Evolutionary conservation across 2,329 filamentous ascomycete species (phyloP).

Genomic region (Celoporthe dispersa): DNA sequence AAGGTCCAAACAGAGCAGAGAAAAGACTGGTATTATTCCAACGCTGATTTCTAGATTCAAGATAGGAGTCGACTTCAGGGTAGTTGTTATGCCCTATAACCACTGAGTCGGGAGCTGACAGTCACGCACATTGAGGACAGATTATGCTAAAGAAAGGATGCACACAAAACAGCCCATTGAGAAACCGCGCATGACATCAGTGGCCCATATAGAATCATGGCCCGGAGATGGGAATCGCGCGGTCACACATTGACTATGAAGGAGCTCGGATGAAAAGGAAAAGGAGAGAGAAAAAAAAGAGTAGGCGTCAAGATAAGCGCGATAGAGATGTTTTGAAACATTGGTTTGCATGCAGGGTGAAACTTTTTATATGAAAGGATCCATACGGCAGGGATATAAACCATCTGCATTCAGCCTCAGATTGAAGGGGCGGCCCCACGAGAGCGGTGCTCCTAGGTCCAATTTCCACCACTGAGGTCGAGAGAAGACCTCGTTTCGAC

Average conservation of each 20-base stretch:
- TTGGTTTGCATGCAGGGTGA: not conserved
- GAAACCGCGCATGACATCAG: not conserved
- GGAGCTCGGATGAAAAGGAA: not conserved
- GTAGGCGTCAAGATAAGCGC: not conserved
- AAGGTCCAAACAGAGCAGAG: no score
- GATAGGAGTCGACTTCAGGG: no score
- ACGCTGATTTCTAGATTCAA: not conserved
- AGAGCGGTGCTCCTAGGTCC: not conserved
- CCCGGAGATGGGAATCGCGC: not conserved
- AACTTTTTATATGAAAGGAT: not conserved
- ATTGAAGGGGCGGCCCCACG: constrained; percentile 7
- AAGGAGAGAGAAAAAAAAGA: not conserved
- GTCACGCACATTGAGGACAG: not conserved
- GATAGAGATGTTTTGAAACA: constrained; percentile 1
- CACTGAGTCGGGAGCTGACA: not conserved
- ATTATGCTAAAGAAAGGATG: no score
- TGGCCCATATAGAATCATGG: not conserved
- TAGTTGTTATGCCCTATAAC: no score
- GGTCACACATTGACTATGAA: not conserved
- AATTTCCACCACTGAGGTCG: constrained; percentile 13
- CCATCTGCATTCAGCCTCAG: constrained; percentile 11
- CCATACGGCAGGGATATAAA: not conserved
- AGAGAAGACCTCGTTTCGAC: constrained; percentile 3
- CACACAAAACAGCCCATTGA: not conserved
- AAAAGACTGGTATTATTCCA: no score